Percentiles rank a stretch among this genome's conserved stretches.
Evolutionary conservation across 345 rosid species (phyloP).

Genomic region (Viola odorata): DNA sequence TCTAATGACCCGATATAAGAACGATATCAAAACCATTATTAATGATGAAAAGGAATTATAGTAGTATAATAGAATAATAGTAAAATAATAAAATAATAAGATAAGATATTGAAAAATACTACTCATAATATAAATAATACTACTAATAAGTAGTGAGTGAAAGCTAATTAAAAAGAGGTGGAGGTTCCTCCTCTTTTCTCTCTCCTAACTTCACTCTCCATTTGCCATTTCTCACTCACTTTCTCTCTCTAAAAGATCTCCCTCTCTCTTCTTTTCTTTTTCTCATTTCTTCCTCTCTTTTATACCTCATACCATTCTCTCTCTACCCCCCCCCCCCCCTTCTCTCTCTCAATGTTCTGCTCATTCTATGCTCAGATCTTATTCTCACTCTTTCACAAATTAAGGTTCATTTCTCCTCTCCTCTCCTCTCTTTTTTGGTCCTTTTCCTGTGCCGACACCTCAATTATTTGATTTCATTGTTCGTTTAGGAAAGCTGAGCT

Average conservation of each 20-base stretch:
- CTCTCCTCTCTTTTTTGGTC: background rate
- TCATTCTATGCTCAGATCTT: constrained; percentile 39
- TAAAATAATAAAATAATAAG: background rate
- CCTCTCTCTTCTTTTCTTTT: background rate
- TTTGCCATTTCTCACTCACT: constrained; percentile 28
- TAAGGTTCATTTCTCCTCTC: constrained; percentile 16
- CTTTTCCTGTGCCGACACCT: background rate
- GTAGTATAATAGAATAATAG: no score
- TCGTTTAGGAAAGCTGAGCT: background rate
- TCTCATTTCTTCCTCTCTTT: background rate
- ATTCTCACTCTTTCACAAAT: constrained; percentile 23
- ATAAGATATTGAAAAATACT: no score
- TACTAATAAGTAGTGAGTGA: background rate
- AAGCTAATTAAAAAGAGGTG: constrained; percentile 12
- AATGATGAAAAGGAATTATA: no score
- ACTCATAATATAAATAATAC: background rate
- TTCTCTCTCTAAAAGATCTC: background rate
- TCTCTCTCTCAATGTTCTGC: constrained; percentile 28
- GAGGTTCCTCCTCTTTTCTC: constrained; percentile 29
- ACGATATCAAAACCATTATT: no score
- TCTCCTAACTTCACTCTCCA: constrained; percentile 32
- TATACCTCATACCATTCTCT: background rate
- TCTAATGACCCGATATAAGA: no score
- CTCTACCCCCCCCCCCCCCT: constrained; percentile 1
- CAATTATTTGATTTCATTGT: background rate